Conservation (phyloP, 805 yeast genomes). For the Candida pini region DNA sequence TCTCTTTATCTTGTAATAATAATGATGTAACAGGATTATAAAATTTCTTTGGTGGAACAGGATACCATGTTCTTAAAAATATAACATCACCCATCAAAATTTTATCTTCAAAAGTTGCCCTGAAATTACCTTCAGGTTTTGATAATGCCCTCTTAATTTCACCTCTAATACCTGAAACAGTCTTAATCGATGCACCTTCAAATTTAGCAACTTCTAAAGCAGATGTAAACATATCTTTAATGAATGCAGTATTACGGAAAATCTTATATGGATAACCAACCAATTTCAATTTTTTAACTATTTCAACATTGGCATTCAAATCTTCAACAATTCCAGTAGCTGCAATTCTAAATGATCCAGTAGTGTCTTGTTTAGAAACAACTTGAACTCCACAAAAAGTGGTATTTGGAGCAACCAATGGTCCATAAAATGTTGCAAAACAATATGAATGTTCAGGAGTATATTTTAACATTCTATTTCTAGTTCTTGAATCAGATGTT, state of each 20-base stretch:
- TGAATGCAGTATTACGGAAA: conserved; percentile 93
- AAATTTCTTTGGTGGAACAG: conserved; percentile 82
- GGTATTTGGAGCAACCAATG: conserved; percentile 94
- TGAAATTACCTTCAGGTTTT: conserved; percentile 89
- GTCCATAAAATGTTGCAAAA: conserved; percentile 94
- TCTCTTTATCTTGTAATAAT: conserved; percentile 65
- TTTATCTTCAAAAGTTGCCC: conserved; percentile 97
- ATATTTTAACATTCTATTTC: conserved; percentile 96
- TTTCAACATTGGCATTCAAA: conserved; percentile 82
- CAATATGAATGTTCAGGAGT: conserved; percentile 98
- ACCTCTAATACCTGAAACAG: conserved; percentile 96
- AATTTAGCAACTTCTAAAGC: conserved; percentile 94
- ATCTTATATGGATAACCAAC: conserved; percentile 94
- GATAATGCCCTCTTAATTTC: conserved; percentile 93
- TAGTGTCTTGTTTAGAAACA: conserved; percentile 76
- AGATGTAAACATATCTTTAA: conserved; percentile 92
- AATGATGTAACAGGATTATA: conserved; percentile 96
- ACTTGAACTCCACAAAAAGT: conserved; percentile 94
- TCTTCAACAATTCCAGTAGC: conserved; percentile 97
- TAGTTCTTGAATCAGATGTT: conserved; percentile 93
- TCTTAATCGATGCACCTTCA: conserved; percentile 95
- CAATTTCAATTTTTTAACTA: conserved; percentile 90
- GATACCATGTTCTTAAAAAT: conserved; percentile 94
- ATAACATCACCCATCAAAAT: conserved; percentile 85
- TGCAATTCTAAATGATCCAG: conserved; percentile 88